phyloP scores from a whole-genome alignment of 1,139 yeast species.

The Candida tetrigidarum region DNA sequence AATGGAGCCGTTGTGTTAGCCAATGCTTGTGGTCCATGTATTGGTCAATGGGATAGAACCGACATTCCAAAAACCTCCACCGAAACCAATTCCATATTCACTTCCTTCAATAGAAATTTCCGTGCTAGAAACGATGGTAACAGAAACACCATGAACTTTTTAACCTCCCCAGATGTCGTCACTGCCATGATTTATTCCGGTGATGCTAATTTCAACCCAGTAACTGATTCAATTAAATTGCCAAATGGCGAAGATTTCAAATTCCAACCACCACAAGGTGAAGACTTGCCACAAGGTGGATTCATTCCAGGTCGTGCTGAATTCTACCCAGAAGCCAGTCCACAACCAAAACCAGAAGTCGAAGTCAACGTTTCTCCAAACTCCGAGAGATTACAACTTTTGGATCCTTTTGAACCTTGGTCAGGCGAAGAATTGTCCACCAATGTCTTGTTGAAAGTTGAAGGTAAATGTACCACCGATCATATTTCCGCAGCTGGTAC shows the following conservation, averaged over 20 bases:
- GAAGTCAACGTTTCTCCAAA: conserved; percentile 74
- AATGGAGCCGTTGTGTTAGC: conserved; percentile 93
- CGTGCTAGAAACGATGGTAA: conserved; percentile 98
- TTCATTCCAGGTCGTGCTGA: conserved; percentile 81
- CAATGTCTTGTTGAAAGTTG: conserved; percentile 82
- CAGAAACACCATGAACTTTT: conserved; percentile 94
- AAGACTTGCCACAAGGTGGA: conserved; percentile 80
- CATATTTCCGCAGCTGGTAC: conserved; percentile 99
- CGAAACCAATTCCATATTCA: conserved; percentile 81
- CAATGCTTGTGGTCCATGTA: conserved; percentile 99
- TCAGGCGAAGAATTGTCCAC: conserved; percentile 79
- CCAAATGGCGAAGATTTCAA: conserved; percentile 71
- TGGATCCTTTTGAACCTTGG: conserved; percentile 91
- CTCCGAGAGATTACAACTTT: conserved; percentile 73
- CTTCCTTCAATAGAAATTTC: conserved; percentile 96
- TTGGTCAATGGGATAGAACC: conserved; percentile 97
- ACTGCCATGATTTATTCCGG: conserved; percentile 97
- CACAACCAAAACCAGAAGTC: conserved; percentile 73
- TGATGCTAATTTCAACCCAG: conserved; percentile 84
- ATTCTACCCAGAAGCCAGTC: conserved; percentile 84
- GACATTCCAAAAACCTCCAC: conserved; percentile 66
- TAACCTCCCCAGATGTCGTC: conserved; percentile 96
- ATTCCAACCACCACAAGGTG: conserved; percentile 79
- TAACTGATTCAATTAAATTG: conserved; percentile 71
- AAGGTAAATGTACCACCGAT: conserved; percentile 98